Conservation (phyloP, 148 eudicot species). For the Suaeda aralocaspica region DNA sequence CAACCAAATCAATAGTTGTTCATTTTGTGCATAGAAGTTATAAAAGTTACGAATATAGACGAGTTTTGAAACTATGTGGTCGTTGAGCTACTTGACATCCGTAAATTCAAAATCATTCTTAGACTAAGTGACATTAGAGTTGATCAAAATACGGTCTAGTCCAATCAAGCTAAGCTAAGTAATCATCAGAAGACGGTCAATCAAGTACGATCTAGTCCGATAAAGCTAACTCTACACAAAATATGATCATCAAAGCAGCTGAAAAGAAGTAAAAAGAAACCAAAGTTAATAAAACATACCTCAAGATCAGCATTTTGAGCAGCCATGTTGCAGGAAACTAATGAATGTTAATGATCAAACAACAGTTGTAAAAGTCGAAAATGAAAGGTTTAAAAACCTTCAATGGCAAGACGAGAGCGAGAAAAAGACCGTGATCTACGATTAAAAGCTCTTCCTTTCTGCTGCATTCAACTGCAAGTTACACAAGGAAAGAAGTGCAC, state of each 20-base stretch:
- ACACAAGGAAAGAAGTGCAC: background rate
- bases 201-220: background rate
- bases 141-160: background rate
- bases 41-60: too few relatives aligned
- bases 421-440: constrained; percentile 71
- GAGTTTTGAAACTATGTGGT: background rate
- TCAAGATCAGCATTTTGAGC: constrained; percentile 46
- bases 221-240: background rate
- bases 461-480: constrained; percentile 45
- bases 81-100: background rate
- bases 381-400: constrained; percentile 40
- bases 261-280: background rate
- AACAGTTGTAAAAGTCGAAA: background rate
- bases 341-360: background rate
- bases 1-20: too few relatives aligned
- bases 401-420: constrained; percentile 79
- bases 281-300: constrained; percentile 29
- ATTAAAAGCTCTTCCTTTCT: constrained; percentile 50
- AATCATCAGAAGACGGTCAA: background rate
- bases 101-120: background rate
- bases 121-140: too few relatives aligned
- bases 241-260: background rate
- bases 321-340: constrained; percentile 30
- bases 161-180: background rate
- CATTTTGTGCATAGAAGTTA: too few relatives aligned